Evolutionary conservation across 1,284 basidiomycete genomes (phyloP).

Genomic region (Thecaphora thlaspeos): DNA sequence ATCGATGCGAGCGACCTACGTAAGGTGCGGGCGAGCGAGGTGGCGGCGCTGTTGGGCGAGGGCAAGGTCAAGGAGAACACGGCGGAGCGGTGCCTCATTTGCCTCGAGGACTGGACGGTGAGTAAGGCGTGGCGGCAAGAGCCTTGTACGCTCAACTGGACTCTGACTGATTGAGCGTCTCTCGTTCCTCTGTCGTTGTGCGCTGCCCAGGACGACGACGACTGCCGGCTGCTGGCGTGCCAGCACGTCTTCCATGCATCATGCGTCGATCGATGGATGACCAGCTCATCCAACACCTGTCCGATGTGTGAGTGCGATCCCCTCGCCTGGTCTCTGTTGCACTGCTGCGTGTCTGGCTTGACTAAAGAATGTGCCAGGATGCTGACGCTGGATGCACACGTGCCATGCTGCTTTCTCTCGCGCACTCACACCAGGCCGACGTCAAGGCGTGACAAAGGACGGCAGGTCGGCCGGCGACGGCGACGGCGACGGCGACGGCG

Average conservation of each 20-base stretch:
- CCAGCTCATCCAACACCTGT: constrained; percentile 45
- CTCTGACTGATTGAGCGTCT: too few species aligned
- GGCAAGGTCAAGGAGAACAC: constrained; percentile 51
- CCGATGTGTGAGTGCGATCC: constrained; percentile 27
- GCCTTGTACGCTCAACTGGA: too few species aligned
- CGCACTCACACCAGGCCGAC: too few species aligned
- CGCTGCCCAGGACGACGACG: constrained; percentile 31
- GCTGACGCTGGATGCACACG: too few species aligned
- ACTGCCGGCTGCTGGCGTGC: constrained; percentile 44
- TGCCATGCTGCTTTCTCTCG: too few species aligned
- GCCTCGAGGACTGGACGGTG: constrained; percentile 48
- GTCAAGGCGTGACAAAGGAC: constrained; percentile 34
- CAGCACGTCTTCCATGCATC: constrained; percentile 48
- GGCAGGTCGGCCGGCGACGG: constrained; percentile 27
- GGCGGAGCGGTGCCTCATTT: constrained; percentile 49
- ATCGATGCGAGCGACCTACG: constrained; percentile 42
- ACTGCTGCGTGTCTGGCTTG: too few species aligned
- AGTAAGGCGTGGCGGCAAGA: too few species aligned
- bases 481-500: constrained; percentile 32
- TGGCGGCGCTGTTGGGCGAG: constrained; percentile 16
- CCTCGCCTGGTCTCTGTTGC: too few species aligned
- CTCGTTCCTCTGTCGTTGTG: background rate
- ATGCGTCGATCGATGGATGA: constrained; percentile 49
- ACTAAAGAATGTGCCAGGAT: too few species aligned
- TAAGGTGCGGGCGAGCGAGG: constrained; percentile 30